Conservation (phyloP, 2,329 filamentous ascomycete species). For the Fusarium aywerte region DNA sequence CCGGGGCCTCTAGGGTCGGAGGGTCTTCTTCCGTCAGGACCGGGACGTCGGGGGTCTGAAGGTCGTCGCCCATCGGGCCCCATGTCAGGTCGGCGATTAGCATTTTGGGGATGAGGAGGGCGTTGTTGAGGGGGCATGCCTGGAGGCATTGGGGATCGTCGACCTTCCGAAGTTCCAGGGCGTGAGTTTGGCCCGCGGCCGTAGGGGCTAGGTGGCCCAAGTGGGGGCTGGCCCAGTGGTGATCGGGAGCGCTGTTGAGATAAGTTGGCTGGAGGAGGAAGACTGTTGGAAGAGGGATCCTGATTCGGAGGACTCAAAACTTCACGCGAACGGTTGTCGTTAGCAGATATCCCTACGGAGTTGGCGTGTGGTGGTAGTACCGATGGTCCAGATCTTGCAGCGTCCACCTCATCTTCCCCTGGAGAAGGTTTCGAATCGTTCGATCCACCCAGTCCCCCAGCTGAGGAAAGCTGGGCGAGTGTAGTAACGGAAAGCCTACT, state of each 20-base stretch:
- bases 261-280: conserved; percentile 56
- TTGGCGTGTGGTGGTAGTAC: conserved; percentile 63
- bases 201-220: conserved; percentile 49
- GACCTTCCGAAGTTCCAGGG: conserved; percentile 49
- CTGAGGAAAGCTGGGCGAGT: conserved; percentile 80
- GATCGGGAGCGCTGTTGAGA: conserved; percentile 58
- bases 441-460: conserved; percentile 64
- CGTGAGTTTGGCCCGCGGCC: conserved; percentile 48
- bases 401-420: conserved; percentile 50
- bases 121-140: conserved; percentile 45
- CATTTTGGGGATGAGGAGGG: conserved; percentile 47
- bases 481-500: conserved; percentile 86
- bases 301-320: conserved; percentile 57
- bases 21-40: conserved; percentile 38
- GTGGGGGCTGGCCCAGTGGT: conserved; percentile 54
- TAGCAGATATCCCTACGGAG: conserved; percentile 64
- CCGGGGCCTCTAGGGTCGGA: conserved; percentile 36
- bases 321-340: conserved; percentile 65
- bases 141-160: conserved; percentile 47
- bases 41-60: conserved; percentile 28
- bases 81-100: conserved; percentile 45
- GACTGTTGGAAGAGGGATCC: conserved; percentile 51
- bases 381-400: conserved; percentile 56
- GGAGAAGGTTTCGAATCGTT: conserved; percentile 47
- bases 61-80: conserved; percentile 33